Conservation (phyloP, 176 grass and related monocot genomes). For the Carex kokanica region DNA sequence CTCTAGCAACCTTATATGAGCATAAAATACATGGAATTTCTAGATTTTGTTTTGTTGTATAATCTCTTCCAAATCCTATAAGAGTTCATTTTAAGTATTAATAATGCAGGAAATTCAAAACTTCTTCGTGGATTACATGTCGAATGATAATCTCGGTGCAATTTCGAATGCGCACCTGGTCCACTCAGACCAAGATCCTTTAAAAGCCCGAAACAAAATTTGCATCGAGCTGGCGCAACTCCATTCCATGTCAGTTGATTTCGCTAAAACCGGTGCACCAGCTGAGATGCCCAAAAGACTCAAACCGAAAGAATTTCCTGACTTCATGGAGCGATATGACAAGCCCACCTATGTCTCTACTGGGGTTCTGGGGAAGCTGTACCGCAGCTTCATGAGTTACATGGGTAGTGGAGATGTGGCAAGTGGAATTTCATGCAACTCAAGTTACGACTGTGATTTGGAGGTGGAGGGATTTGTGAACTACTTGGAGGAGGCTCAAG, state of each 20-base stretch:
- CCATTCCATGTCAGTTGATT: slow-evolving; percentile 92
- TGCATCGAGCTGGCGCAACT: slow-evolving; percentile 73
- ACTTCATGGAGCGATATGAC: slow-evolving; percentile 90
- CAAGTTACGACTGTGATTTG: slow-evolving; percentile 50
- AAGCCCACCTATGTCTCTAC: slow-evolving; percentile 51
- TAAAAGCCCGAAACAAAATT: slow-evolving; percentile 63
- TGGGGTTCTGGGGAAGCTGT: slow-evolving; percentile 66
- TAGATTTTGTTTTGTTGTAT: background rate
- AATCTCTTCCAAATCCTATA: background rate
- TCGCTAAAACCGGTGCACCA: slow-evolving; percentile 78
- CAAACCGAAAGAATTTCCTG: slow-evolving; percentile 64
- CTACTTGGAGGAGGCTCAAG: slow-evolving; percentile 51
- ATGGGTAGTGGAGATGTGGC: slow-evolving; percentile 16
- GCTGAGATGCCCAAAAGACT: slow-evolving; percentile 66
- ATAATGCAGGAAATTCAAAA: slow-evolving; percentile 87
- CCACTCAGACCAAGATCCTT: slow-evolving; percentile 54
- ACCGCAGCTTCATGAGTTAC: slow-evolving; percentile 35
- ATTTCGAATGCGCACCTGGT: slow-evolving; percentile 85
- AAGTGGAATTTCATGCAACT: background rate
- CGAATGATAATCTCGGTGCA: slow-evolving; percentile 59
- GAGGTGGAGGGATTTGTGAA: slow-evolving; percentile 50
- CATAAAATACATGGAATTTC: background rate
- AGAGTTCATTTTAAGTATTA: slow-evolving; percentile 14
- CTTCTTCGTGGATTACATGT: slow-evolving; percentile 91
- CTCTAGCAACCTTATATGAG: background rate